Conservation (phyloP, 2,329 filamentous ascomycete genomes). For the Verticillium dahliae region DNA sequence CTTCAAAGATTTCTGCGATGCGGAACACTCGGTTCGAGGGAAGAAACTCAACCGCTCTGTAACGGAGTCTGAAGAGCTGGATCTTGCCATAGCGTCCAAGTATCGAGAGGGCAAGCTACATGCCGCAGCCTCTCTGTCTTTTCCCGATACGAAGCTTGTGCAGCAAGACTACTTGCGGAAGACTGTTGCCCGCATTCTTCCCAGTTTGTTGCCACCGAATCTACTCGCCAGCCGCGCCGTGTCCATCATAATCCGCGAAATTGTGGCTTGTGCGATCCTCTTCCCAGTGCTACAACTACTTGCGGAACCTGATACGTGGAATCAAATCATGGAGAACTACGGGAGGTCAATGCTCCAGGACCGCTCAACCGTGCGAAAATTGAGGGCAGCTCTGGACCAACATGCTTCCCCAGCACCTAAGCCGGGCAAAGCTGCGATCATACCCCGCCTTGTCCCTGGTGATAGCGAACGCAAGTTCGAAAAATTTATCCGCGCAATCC, state of each 20-base stretch:
- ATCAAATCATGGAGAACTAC: conserved; percentile 87
- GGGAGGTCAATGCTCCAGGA: conserved; percentile 86
- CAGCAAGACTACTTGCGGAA: conserved; percentile 86
- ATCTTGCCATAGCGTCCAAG: conserved; percentile 90
- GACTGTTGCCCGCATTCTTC: conserved; percentile 65
- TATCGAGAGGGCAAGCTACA: conserved; percentile 87
- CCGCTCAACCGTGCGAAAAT: conserved; percentile 85
- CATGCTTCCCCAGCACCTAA: conserved; percentile 80
- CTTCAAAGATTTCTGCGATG: conserved; percentile 84
- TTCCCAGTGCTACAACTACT: conserved; percentile 74
- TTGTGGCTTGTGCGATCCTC: conserved; percentile 88
- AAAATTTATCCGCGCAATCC: conserved; percentile 82
- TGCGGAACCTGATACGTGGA: conserved; percentile 94
- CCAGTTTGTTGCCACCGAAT: conserved; percentile 64
- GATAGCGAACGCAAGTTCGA: conserved; percentile 93
- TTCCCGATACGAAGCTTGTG: conserved; percentile 74
- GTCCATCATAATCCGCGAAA: conserved; percentile 74
- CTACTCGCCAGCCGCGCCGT: conserved; percentile 78
- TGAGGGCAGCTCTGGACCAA: conserved; percentile 86
- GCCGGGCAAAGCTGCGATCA: conserved; percentile 55
- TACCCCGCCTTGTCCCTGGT: conserved; percentile 71
- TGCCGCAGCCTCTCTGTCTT: conserved; percentile 73
- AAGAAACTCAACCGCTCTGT: conserved; percentile 82
- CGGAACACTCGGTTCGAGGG: conserved; percentile 80
- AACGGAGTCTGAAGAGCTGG: conserved; percentile 93